Base-by-base conservation (phyloP, 2,329 filamentous ascomycete species). In the Diaporthe sp. region DNA sequence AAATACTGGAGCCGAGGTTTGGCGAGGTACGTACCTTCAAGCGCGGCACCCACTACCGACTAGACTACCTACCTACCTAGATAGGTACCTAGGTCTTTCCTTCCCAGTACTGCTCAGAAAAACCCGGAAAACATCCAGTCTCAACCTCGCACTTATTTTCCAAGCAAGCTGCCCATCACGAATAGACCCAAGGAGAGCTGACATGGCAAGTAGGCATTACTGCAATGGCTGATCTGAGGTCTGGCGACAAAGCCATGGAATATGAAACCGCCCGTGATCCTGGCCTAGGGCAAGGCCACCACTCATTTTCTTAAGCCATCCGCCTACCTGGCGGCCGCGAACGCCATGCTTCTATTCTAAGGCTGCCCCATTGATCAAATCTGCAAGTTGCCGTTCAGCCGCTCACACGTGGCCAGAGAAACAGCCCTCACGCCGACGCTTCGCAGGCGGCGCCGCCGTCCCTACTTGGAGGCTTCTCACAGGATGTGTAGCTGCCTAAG, bases 1-100 rank as follows among this genome's bases (percentile, higher is more conserved):
- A 55, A 42, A 70, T 55, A 49, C 19, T 55, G 46, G 34, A 31
- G 65, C 65, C 65, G 65, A 70, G 65, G 65, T 19, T 13, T 53
- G n/a, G 17, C 49, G 15, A 19, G 65, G 62, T 68, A 68, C 46
- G 62, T 68, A 68, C 62, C 46, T 53, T 9, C 28, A 15, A 51
- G 28, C 9, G 22, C 28, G 10, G 60, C n/a, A 42, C 13, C 25
- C 37, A 42, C 58, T 19, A 28, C 19, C 9, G 31, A 37, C 15
- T 58, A 19, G 28, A 58, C 37, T 25, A 15, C 57, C 5, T 10
- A 39, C 19, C 37, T 39, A 39, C 37, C 37, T 37, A 37, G 10
- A 9, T 37, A 37, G 37, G 37, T 3, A 31, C 31, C 31, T 34
- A 8, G 7, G 34, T 39, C 37, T 39, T 39, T 39, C 37, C 37